Percentiles rank a stretch among this genome's conserved stretches.
These are phyloP conservation scores for Mariannaea sp. DNA, from an alignment of 2,329 filamentous ascomycete genomes.

Conservation along the genomic window DNA sequence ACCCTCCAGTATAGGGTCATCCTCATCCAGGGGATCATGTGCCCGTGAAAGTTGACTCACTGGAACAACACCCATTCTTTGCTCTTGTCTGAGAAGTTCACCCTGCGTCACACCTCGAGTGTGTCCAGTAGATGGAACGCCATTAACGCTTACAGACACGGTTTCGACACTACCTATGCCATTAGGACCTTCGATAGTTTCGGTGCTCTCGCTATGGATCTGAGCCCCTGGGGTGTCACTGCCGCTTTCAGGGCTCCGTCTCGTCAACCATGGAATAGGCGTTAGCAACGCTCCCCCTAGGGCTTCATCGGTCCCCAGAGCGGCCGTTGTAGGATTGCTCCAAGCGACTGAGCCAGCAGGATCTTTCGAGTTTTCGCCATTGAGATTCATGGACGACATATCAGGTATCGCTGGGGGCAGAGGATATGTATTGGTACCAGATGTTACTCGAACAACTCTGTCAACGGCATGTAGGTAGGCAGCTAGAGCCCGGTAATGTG, in stretches of 20 bases:
- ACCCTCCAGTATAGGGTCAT: constrained; percentile 34
- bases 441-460: constrained; percentile 88
- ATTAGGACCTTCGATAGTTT: constrained; percentile 81
- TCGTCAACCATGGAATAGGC: constrained; percentile 85
- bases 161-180: constrained; percentile 81
- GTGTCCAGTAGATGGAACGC: constrained; percentile 59
- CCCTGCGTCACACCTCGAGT: constrained; percentile 74
- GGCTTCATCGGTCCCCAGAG: constrained; percentile 82
- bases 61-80: constrained; percentile 79
- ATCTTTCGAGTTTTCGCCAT: constrained; percentile 60
- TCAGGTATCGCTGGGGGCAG: constrained; percentile 71
- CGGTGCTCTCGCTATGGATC: constrained; percentile 72
- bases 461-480: constrained; percentile 91
- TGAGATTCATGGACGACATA: constrained; percentile 60
- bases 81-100: constrained; percentile 83
- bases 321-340: constrained; percentile 52
- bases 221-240: constrained; percentile 44
- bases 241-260: constrained; percentile 41
- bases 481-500: constrained; percentile 80
- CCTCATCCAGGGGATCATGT: constrained; percentile 41
- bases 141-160: constrained; percentile 76
- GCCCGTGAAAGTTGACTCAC: constrained; percentile 61
- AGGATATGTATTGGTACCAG: constrained; percentile 78
- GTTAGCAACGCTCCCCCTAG: constrained; percentile 89
- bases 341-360: constrained; percentile 50